phyloP scores from a whole-genome alignment of 768 basidiomycete genomes.

The Mycena sanguinolenta region DNA sequence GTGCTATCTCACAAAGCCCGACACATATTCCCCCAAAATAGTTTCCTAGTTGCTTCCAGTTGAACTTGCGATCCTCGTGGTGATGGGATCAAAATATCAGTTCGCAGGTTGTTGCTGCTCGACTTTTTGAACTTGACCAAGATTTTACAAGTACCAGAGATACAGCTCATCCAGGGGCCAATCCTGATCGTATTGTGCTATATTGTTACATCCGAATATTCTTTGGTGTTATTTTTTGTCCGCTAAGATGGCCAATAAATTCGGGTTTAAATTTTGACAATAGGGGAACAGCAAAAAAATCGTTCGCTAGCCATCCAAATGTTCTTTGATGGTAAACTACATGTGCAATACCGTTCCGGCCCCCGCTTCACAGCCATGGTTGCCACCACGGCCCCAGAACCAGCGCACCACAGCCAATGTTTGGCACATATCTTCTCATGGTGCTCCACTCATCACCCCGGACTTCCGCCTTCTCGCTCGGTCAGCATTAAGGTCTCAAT shows the following conservation, averaged over 20 bases:
- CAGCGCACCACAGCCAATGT: not conserved
- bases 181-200: not conserved
- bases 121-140: no score
- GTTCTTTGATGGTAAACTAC: not conserved
- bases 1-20: not conserved
- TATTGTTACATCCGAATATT: not conserved
- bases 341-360: not conserved
- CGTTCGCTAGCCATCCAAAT: not conserved
- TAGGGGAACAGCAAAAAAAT: not conserved
- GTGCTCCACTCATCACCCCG: not conserved
- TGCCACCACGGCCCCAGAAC: not conserved
- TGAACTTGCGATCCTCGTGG: no score
- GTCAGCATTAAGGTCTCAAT: not conserved
- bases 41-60: no score
- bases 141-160: not conserved
- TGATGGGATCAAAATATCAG: no score
- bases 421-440: not conserved
- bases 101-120: no score
- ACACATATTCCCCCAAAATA: no score
- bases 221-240: not conserved
- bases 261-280: not conserved
- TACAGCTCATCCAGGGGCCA: not conserved
- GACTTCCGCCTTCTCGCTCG: not conserved
- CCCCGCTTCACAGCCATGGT: not conserved
- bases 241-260: not conserved